Evolutionary conservation across 495 filamentous ascomycete species (phyloP), one percentile per base, ranked within the genome.

Genomic region (Cercophora newfieldiana): DNA sequence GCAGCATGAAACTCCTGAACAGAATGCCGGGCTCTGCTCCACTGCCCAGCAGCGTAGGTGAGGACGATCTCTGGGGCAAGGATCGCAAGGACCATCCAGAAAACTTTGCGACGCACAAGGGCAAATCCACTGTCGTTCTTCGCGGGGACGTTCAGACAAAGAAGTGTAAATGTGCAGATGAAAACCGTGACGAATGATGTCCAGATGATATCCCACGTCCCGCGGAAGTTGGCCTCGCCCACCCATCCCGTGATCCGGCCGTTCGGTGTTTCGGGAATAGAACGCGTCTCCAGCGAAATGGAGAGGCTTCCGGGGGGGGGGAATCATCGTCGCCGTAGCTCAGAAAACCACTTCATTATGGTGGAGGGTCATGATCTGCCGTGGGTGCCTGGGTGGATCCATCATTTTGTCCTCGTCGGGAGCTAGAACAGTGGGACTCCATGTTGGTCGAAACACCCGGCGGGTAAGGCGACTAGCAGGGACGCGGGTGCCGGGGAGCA

Each of bases 131-230:
- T 54, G 7, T 79, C 76, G 0, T 59, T 37, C n/a, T 14, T 19
- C 0, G 74, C 69, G 2, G 75, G 76, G 14, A 79, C 51, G 55
- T 80, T 81, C 29, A 78, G 70, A 64, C 71, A 64, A 0, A 79
- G 51, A 14, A 71, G 30, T 0, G 67, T 65, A 60, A 65, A 79
- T 8, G 60, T 63, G 61, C 74, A 76, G 31, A 79, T 55, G 37
- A 70, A 69, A 5, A 74, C 48, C 8, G 75, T 78, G 8, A 65
- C 19, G 37, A 75, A 12, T 49, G 72, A 79, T 26, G 62, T 69
- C 72, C 69, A 75, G 1, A 78, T 29, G 50, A 80, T 77, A 59
- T 75, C 71, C 7, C 73, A 62, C 1, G 76, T 78, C 0, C 78
- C 76, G 1, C 76, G 69, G 18, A 49, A 49, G 37, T 72, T 63